These are phyloP conservation scores for Podaxis sp. DNA, from an alignment of 768 basidiomycete genomes.

Conservation along the genomic window DNA sequence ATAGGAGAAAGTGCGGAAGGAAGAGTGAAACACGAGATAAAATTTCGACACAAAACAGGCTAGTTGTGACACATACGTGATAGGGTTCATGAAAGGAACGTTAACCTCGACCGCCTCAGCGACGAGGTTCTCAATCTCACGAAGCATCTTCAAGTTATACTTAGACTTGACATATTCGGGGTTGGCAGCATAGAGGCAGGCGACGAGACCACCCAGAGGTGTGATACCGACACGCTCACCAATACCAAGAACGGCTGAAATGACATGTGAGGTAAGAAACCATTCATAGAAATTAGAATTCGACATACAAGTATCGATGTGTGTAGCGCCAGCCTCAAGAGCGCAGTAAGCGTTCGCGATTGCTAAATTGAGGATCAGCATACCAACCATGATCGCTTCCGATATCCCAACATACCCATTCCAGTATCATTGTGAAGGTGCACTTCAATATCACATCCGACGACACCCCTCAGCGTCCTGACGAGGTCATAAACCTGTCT, in stretches of 20 bases:
- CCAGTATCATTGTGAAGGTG: conserved; percentile 99
- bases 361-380: conserved; percentile 43
- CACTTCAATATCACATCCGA: conserved; percentile 95
- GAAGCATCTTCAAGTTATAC: conserved; percentile 96
- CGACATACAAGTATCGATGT: conserved; percentile 90
- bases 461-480: conserved; percentile 92
- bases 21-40: neutral
- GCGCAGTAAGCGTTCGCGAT: conserved; percentile 99
- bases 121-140: conserved; percentile 98
- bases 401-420: conserved; percentile 56
- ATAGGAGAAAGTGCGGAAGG: no score
- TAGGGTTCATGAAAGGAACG: conserved; percentile 95
- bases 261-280: conserved; percentile 13
- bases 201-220: conserved; percentile 93
- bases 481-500: conserved; percentile 98
- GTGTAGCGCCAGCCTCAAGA: conserved; percentile 97
- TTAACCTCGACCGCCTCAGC: conserved; percentile 98
- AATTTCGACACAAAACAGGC: conserved; percentile 2
- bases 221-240: conserved; percentile 99
- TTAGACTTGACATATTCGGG: conserved; percentile 99
- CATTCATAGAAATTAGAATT: neutral
- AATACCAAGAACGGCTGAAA: conserved; percentile 87
- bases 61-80: conserved; percentile 56
- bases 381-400: neutral
- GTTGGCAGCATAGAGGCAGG: conserved; percentile 94